Conservation (phyloP, 208 protist genomes). For the Crithidia bombi region DNA sequence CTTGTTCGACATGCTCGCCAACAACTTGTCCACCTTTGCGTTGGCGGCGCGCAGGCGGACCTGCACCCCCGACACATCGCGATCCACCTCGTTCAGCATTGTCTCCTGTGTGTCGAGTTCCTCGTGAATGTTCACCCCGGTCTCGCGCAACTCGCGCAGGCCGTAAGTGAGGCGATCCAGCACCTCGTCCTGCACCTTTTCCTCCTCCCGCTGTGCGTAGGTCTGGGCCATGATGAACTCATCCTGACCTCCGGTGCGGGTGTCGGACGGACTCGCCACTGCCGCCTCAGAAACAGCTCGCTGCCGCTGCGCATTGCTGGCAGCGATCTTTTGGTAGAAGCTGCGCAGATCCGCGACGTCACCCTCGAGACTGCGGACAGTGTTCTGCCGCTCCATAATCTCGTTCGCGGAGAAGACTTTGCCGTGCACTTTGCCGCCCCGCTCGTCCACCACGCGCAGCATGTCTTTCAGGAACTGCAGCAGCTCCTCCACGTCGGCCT, state of each 20-base stretch:
- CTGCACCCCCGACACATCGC: conserved; percentile 67
- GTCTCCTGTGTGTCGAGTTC: conserved; percentile 74
- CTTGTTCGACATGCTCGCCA: conserved; percentile 84
- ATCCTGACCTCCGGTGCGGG: conserved; percentile 25
- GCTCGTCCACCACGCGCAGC: conserved; percentile 63
- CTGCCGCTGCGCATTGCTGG: conserved; percentile 22
- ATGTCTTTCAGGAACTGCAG: conserved; percentile 62
- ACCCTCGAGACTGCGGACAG: conserved; percentile 59
- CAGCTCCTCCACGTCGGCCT: conserved; percentile 54
- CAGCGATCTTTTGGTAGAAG: conserved; percentile 41
- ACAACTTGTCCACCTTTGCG: conserved; percentile 81
- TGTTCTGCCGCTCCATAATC: conserved; percentile 77
- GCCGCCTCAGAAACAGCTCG: conserved; percentile 3
- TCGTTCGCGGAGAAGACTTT: conserved; percentile 86
- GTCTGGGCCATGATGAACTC: conserved; percentile 68
- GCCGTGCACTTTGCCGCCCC: conserved; percentile 69
- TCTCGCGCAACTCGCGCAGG: conserved; percentile 78
- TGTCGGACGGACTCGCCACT: neutral
- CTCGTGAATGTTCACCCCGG: conserved; percentile 78
- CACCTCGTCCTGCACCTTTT: conserved; percentile 72
- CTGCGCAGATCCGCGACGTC: conserved; percentile 47
- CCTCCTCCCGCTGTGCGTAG: conserved; percentile 62
- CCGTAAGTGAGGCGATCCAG: conserved; percentile 78
- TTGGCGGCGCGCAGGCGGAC: conserved; percentile 73
- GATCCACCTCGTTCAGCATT: conserved; percentile 70